These are phyloP conservation scores for Schizosaccharomyces osmophilus DNA, from an alignment of 805 yeast species.

Conservation along the genomic window DNA sequence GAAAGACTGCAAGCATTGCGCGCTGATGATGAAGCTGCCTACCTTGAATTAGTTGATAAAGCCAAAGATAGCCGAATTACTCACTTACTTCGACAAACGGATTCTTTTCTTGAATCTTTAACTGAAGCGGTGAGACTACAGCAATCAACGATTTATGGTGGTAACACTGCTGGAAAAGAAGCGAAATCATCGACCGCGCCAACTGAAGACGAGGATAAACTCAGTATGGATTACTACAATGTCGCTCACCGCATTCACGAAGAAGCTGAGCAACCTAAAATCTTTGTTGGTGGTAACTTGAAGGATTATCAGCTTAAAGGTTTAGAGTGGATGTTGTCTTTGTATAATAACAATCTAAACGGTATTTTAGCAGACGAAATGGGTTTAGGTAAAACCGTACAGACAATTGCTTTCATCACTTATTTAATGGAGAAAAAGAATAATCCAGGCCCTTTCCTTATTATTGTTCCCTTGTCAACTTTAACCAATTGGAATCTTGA, in stretches of 20 bases:
- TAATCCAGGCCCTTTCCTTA: constrained; percentile 63
- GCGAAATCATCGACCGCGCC: constrained; percentile 17
- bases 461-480: constrained; percentile 82
- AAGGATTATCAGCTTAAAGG: constrained; percentile 94
- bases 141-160: constrained; percentile 32
- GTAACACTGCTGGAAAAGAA: constrained; percentile 10
- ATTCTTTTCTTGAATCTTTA: constrained; percentile 66
- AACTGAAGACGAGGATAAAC: constrained; percentile 23
- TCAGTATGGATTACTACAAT: constrained; percentile 60
- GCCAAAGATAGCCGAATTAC: constrained; percentile 95
- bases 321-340: constrained; percentile 93
- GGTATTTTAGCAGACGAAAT: constrained; percentile 96
- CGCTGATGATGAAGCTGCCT: constrained; percentile 93
- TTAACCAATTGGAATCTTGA: constrained; percentile 88
- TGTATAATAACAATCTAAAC: constrained; percentile 74
- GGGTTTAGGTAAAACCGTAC: constrained; percentile 96
- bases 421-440: constrained; percentile 58
- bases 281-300: constrained; percentile 70
- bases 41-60: constrained; percentile 76
- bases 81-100: constrained; percentile 74
- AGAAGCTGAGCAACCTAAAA: constrained; percentile 56
- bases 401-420: constrained; percentile 67
- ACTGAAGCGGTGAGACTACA: constrained; percentile 79
- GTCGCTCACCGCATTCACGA: constrained; percentile 81
- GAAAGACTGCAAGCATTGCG: constrained; percentile 92